A percentile compares a stretch with the other conserved stretches of the same genome.
Conservation (phyloP, 495 filamentous ascomycete genomes). For the Talaromyces adpressus region DNA sequence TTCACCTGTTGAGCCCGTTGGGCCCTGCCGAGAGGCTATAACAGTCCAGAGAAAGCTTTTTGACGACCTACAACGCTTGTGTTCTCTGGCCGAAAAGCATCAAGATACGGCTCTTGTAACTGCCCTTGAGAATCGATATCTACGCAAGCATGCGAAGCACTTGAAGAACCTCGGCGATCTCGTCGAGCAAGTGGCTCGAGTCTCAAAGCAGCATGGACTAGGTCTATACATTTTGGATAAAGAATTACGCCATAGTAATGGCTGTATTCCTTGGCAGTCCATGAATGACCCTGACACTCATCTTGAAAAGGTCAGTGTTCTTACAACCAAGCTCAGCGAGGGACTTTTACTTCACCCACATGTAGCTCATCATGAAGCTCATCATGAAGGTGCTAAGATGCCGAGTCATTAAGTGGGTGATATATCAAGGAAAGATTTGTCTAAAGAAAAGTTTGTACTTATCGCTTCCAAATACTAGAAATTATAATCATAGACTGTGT, state of each 20-base stretch:
- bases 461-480: no score
- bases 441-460: background rate
- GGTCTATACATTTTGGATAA: conserved; percentile 11
- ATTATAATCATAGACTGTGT: no score
- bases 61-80: conserved; percentile 11
- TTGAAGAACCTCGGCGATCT: conserved; percentile 13
- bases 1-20: conserved; percentile 11
- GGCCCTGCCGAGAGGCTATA: conserved; percentile 6
- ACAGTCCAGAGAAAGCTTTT: conserved; percentile 8
- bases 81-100: conserved; percentile 2
- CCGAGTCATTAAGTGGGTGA: background rate
- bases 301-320: background rate
- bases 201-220: conserved; percentile 11
- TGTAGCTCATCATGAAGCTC: background rate
- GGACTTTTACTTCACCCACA: background rate
- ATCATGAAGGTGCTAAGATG: background rate
- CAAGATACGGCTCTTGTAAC: background rate
- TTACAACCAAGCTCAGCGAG: conserved; percentile 1
- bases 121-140: conserved; percentile 9
- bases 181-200: conserved; percentile 10
- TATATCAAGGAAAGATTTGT: background rate
- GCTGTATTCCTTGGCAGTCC: conserved; percentile 5
- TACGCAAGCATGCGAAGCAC: conserved; percentile 11
- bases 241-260: conserved; percentile 8
- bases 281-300: conserved; percentile 12